phyloP scores from a whole-genome alignment of 352 stramenopile genomes.

The Phytophthora kernoviae region DNA sequence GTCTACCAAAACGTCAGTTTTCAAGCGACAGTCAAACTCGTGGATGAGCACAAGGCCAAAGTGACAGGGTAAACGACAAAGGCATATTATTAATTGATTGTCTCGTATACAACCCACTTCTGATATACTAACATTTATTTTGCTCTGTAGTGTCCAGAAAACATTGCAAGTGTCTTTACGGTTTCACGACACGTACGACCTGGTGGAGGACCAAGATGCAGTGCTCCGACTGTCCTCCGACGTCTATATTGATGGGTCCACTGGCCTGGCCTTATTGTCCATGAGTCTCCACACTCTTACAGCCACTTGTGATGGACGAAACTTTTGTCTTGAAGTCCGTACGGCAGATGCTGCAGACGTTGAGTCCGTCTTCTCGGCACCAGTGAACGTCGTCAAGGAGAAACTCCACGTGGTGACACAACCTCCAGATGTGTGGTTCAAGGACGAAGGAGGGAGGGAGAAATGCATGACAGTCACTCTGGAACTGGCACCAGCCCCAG shows the following conservation, averaged over 20 bases:
- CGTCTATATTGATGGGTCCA: constrained; percentile 39
- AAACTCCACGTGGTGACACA: constrained; percentile 80
- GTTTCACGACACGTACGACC: constrained; percentile 80
- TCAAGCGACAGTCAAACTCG: constrained; percentile 60
- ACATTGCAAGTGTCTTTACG: constrained; percentile 61
- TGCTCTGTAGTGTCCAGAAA: constrained; percentile 37
- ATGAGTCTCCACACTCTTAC: constrained; percentile 58
- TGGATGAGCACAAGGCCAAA: constrained; percentile 62
- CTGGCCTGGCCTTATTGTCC: constrained; percentile 49
- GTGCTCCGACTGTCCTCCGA: constrained; percentile 30
- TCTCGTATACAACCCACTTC: too few species aligned
- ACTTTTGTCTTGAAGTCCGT: constrained; percentile 74
- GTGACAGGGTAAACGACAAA: constrained; percentile 45
- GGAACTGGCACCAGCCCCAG: constrained; percentile 74
- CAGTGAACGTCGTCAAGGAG: constrained; percentile 76
- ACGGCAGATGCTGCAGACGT: constrained; percentile 45
- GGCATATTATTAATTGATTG: not conserved
- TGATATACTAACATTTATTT: constrained; percentile 4
- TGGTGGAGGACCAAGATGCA: constrained; percentile 64
- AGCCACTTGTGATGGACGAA: constrained; percentile 59
- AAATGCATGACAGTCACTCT: constrained; percentile 94
- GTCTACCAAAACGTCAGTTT: constrained; percentile 72
- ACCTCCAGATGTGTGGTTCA: constrained; percentile 94
- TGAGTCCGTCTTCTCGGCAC: constrained; percentile 68
- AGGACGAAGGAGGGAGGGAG: constrained; percentile 95